phyloP scores from a whole-genome alignment of 805 yeast genomes.

The Cyberlindnera euphorbiiphila region DNA sequence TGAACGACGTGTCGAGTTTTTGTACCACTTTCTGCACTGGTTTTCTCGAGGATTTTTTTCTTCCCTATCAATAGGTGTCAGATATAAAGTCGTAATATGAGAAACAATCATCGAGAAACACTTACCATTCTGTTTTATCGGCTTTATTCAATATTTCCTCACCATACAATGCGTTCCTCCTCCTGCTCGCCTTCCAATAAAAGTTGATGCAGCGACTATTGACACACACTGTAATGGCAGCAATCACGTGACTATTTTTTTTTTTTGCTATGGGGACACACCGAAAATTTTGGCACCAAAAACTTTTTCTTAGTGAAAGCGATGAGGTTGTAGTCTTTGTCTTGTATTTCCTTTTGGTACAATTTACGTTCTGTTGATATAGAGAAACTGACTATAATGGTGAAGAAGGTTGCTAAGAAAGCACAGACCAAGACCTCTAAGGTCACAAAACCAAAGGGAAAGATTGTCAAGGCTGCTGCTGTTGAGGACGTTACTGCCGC shows the following conservation, averaged over 20 bases:
- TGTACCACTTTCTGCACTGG: conserved; percentile 78
- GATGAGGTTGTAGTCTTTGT: no score
- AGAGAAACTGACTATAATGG: conserved; percentile 8
- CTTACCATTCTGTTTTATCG: conserved; percentile 13
- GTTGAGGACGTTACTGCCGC: conserved; percentile 18
- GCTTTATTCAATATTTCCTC: no score
- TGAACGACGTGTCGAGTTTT: conserved; percentile 74
- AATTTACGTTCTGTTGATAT: no score
- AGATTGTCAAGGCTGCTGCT: conserved; percentile 24
- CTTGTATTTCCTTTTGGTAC: no score
- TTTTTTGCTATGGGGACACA: background rate
- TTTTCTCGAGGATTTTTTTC: conserved; percentile 79
- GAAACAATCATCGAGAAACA: background rate
- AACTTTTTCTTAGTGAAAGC: conserved; percentile 9
- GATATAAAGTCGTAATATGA: background rate
- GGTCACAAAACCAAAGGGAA: conserved; percentile 27
- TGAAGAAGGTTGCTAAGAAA: conserved; percentile 18
- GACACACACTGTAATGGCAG: no score
- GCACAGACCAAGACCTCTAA: conserved; percentile 19
- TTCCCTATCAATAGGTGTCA: conserved; percentile 45
- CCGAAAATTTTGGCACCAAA: conserved; percentile 19
- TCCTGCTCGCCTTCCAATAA: no score
- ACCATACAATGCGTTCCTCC: no score
- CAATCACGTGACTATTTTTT: no score
- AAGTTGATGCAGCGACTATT: no score